phyloP scores from a whole-genome alignment of 2,329 filamentous ascomycete species.

The Alternaria sp. region DNA sequence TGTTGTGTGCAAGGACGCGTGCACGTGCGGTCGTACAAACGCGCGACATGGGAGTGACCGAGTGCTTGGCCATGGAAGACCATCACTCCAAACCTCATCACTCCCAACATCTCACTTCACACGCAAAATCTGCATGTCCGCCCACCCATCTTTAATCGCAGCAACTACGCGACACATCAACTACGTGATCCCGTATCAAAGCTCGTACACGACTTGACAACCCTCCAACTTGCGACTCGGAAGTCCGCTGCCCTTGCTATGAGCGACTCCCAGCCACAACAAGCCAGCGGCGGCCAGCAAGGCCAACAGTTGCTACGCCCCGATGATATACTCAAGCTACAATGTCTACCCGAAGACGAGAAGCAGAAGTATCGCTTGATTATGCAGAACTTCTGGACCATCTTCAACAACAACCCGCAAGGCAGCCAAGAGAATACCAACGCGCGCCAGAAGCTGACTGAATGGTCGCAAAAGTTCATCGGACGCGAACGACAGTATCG shows the following conservation, averaged over 20 bases:
- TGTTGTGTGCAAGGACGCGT: constrained; percentile 4
- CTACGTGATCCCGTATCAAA: not conserved
- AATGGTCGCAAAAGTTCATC: constrained; percentile 62
- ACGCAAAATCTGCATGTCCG: not conserved
- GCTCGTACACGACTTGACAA: constrained; percentile 2
- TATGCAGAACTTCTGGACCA: constrained; percentile 64
- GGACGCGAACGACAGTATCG: constrained; percentile 56
- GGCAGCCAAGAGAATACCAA: constrained; percentile 60
- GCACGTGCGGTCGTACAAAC: constrained; percentile 30
- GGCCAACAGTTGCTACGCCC: constrained; percentile 41
- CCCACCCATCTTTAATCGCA: not conserved
- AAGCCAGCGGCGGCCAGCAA: constrained; percentile 35
- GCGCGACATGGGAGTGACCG: constrained; percentile 13
- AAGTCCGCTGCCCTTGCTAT: constrained; percentile 35
- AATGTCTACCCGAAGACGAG: constrained; percentile 60
- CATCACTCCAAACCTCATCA: constrained; percentile 21
- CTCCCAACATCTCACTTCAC: constrained; percentile 7
- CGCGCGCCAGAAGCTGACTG: constrained; percentile 61
- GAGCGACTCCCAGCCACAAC: constrained; percentile 48
- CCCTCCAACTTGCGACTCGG: constrained; percentile 18
- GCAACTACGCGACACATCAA: constrained; percentile 6
- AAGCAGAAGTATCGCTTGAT: constrained; percentile 65
- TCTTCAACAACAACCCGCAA: constrained; percentile 59
- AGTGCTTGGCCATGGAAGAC: constrained; percentile 15
- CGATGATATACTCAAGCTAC: constrained; percentile 48